Evolutionary conservation across 176 grass and related monocot genomes (phyloP).

Genomic region (Melocanna baccifera): DNA sequence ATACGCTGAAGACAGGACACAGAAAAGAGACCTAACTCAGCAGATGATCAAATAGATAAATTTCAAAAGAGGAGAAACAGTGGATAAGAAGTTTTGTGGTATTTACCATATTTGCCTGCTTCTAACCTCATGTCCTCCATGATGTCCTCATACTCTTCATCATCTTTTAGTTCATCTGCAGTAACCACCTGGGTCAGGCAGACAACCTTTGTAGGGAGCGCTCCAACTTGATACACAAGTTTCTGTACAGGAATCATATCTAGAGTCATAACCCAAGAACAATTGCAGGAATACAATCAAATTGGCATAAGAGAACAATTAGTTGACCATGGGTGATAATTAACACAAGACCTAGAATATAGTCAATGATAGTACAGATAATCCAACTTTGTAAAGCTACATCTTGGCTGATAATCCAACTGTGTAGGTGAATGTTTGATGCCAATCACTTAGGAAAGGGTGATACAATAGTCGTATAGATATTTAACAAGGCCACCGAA

Average conservation of each 20-base stretch:
- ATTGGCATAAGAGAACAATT: background rate
- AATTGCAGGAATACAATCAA: background rate
- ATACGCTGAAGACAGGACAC: too few species aligned
- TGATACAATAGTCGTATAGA: background rate
- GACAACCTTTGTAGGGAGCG: constrained; percentile 72
- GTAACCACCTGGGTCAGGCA: constrained; percentile 81
- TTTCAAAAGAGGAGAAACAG: too few species aligned
- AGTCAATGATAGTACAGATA: background rate
- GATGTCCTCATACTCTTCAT: constrained; percentile 90
- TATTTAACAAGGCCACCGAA: too few species aligned
- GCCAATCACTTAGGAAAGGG: background rate
- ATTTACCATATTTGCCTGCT: constrained; percentile 82
- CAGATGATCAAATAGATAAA: too few species aligned
- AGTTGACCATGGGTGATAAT: background rate
- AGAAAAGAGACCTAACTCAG: too few species aligned
- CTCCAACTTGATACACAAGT: constrained; percentile 79
- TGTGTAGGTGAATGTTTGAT: background rate
- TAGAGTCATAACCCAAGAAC: constrained; percentile 1
- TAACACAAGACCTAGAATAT: background rate
- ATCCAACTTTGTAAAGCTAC: background rate
- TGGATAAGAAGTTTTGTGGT: background rate
- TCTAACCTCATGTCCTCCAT: constrained; percentile 96
- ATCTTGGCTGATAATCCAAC: constrained; percentile 8
- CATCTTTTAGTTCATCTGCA: constrained; percentile 82
- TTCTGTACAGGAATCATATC: constrained; percentile 46